A percentile compares a stretch with the other conserved stretches of the same genome.
Conservation (phyloP, 306 rosid genomes). For the Lathyrus oleraceus region DNA sequence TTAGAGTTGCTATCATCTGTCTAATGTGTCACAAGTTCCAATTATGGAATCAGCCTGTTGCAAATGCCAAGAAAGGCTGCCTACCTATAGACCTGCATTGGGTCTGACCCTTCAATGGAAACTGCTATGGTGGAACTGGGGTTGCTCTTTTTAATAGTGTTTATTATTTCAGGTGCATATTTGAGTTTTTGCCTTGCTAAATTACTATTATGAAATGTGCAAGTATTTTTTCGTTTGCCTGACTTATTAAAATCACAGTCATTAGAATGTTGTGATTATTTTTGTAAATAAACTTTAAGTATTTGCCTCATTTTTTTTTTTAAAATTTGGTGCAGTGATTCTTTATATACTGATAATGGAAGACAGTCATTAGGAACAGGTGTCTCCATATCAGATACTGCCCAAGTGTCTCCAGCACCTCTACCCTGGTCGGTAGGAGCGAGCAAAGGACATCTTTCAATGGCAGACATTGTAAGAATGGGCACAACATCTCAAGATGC, state of each 20-base stretch:
- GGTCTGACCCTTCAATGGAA: constrained; percentile 2
- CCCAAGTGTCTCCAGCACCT: constrained; percentile 43
- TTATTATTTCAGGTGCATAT: constrained; percentile 10
- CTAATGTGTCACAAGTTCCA: background rate
- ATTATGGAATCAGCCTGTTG: background rate
- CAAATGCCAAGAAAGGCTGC: background rate
- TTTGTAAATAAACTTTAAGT: background rate
- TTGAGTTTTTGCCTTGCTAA: constrained; percentile 19
- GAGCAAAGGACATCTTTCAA: constrained; percentile 55
- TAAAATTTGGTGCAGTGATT: constrained; percentile 56
- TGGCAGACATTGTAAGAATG: constrained; percentile 70
- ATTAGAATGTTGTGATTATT: constrained; percentile 22
- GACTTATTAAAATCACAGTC: constrained; percentile 20
- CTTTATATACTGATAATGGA: constrained; percentile 45
- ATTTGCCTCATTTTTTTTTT: constrained; percentile 18
- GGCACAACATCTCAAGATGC: constrained; percentile 49
- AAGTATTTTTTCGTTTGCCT: constrained; percentile 15
- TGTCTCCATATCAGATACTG: constrained; percentile 33
- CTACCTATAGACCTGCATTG: background rate
- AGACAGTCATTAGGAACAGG: constrained; percentile 42
- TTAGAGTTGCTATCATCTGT: constrained; percentile 1
- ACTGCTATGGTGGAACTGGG: background rate
- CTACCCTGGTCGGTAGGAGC: constrained; percentile 39
- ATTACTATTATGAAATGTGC: constrained; percentile 12
- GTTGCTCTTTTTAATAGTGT: background rate